These are phyloP conservation scores for Coemansia sp. DNA, from an alignment of 192 early-diverging fungal species.

Conservation along the genomic window DNA sequence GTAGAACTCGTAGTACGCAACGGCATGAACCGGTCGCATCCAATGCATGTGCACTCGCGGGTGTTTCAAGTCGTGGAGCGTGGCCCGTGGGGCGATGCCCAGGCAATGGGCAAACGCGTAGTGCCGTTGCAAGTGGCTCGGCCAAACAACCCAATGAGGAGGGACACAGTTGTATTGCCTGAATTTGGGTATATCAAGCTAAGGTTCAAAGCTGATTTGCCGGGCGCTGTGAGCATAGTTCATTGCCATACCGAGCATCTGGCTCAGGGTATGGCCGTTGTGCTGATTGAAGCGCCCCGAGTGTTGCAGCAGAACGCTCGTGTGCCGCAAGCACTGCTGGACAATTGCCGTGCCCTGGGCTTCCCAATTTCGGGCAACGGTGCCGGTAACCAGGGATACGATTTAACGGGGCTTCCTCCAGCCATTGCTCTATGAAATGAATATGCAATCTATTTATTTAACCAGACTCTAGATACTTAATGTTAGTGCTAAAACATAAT, in stretches of 20 bases:
- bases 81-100: slow-evolving; percentile 18
- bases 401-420: slow-evolving; percentile 57
- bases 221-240: slow-evolving; percentile 78
- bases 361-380: slow-evolving; percentile 66
- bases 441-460: too few species aligned
- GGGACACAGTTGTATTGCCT: slow-evolving; percentile 71
- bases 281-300: slow-evolving; percentile 69
- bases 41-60: slow-evolving; percentile 82
- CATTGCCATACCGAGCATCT: slow-evolving; percentile 75
- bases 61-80: slow-evolving; percentile 71
- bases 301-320: slow-evolving; percentile 51
- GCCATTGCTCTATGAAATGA: neutral
- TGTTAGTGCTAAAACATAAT: neutral
- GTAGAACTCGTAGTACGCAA: slow-evolving; percentile 72
- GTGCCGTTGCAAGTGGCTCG: neutral
- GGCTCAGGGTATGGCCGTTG: slow-evolving; percentile 66
- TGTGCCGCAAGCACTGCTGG: slow-evolving; percentile 55
- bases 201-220: slow-evolving; percentile 75
- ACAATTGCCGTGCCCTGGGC: slow-evolving; percentile 62
- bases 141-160: slow-evolving; percentile 24
- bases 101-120: neutral
- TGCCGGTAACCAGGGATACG: slow-evolving; percentile 66
- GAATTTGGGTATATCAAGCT: slow-evolving; percentile 59
- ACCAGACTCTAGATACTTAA: too few species aligned
- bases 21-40: slow-evolving; percentile 62